Conservation (phyloP, 345 rosid genomes). For the Eucalyptus lansdowneana region DNA sequence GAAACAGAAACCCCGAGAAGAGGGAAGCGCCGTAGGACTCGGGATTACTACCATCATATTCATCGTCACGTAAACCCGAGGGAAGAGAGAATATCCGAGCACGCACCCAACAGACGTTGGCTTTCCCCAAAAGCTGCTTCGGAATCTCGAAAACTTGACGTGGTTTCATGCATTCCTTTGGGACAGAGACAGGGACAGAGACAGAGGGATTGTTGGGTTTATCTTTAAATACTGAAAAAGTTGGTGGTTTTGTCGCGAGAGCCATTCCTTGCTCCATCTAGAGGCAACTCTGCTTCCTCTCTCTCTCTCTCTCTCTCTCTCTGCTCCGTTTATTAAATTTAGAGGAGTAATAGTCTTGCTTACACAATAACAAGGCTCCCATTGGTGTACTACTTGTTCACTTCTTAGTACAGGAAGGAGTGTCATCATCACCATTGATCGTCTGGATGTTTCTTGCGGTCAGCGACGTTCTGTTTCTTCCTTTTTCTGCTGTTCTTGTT, state of each 20-base stretch:
- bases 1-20: slow-evolving; percentile 8
- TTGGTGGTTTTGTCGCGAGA: not conserved
- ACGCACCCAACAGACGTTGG: not conserved
- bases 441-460: not conserved
- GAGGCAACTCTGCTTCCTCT: slow-evolving; percentile 19
- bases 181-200: not conserved
- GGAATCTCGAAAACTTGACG: slow-evolving; percentile 40
- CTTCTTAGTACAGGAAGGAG: not conserved
- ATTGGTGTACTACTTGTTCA: not conserved
- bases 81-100: not conserved
- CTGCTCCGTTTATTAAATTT: not conserved
- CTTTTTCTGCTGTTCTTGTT: not conserved
- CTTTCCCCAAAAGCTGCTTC: slow-evolving; percentile 17
- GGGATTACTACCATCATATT: not conserved
- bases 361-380: not conserved
- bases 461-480: not conserved
- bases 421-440: not conserved
- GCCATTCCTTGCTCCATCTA: slow-evolving; percentile 42
- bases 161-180: not conserved
- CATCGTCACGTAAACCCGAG: not conserved
- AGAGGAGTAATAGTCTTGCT: not conserved
- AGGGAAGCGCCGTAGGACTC: slow-evolving; percentile 10
- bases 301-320: not conserved
- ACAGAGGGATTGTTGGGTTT: not conserved
- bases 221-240: not conserved